phyloP scores from a whole-genome alignment of 495 filamentous ascomycete genomes.

The Penicillium cinerascens region DNA sequence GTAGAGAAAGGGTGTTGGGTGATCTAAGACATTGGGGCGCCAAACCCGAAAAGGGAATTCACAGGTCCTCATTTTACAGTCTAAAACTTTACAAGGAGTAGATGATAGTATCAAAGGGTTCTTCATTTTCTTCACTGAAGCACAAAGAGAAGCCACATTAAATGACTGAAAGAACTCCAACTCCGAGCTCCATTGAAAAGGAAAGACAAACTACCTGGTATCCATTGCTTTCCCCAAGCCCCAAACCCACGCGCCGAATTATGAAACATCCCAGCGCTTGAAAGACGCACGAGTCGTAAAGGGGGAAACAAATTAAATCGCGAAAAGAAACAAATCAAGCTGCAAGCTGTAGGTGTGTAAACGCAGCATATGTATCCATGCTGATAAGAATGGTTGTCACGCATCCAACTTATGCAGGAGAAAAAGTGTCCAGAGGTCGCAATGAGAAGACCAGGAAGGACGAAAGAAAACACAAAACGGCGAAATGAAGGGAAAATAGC shows the following conservation, averaged over 20 bases:
- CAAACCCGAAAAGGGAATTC: too few species aligned
- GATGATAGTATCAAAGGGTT: not conserved
- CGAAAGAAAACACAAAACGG: not conserved
- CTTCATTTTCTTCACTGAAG: not conserved
- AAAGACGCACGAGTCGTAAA: slow-evolving; percentile 11
- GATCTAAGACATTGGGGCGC: too few species aligned
- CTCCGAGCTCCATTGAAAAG: slow-evolving; percentile 1
- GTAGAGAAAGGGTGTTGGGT: too few species aligned
- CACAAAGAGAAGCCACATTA: not conserved
- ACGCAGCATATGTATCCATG: slow-evolving; percentile 1
- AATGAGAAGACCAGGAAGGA: not conserved
- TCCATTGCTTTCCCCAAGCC: slow-evolving; percentile 7
- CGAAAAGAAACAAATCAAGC: slow-evolving; percentile 8
- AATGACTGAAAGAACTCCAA: slow-evolving; percentile 2
- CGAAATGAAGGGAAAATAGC: not conserved
- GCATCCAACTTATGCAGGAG: not conserved
- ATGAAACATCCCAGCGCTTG: slow-evolving; percentile 2
- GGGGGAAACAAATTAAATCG: slow-evolving; percentile 6
- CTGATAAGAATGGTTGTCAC: not conserved
- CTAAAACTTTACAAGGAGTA: not conserved
- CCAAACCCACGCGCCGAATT: slow-evolving; percentile 9
- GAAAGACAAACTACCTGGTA: slow-evolving; percentile 15
- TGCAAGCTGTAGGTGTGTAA: not conserved
- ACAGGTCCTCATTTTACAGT: too few species aligned
- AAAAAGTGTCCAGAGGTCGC: not conserved